Base-by-base conservation (phyloP, 129 eudicot species). In the Helianthus annuus region DNA sequence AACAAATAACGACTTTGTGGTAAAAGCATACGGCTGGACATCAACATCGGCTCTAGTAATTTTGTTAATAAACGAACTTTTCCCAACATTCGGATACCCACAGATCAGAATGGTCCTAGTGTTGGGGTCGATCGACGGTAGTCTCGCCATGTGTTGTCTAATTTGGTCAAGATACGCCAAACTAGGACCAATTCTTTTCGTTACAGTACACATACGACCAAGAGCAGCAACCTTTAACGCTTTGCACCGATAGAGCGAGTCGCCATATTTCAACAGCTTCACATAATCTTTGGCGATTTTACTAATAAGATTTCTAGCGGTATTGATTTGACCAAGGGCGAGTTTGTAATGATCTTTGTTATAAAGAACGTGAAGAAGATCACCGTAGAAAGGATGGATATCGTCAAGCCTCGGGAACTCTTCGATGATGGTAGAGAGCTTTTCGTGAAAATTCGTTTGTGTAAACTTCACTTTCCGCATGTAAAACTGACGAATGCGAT, bases 1-100 rank as follows among this genome's bases (percentile, higher is more conserved):
- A 36, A 93, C 98, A 79, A 93, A 93, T 71, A 89, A 64, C 5
- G 98, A 93, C 87, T 93, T 93, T 5, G 98, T 93, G 11, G 98
- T 93, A 78, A 93, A 93, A 69, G 98, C 98, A 77, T 93, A 93
- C 0, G 98, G 95, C 66, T 93, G 98, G 7, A 93, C 98, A 71
- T 93, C 98, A 27, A 93, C 98, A 71, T 93, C 98, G 1, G 98
- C 98, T 70, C 98, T 75, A 0, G 98, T 93, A 13, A 93, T 89
- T 66, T 93, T 93, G 83, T 93, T 93, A 14, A 93, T 89, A 61
- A 93, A 93, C 2, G 97, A 92, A 75, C 98, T 93, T 84, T 93
- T 93, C 2, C 98, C 98, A 36, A 89, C 98, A 85, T 93, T 93
- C 4, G 98, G 98, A 57, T 93, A 93, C 76, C 98, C 98, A 72